These are phyloP conservation scores for Globisporangium nodosum DNA, from an alignment of 352 stramenopile genomes.

Conservation along the genomic window DNA sequence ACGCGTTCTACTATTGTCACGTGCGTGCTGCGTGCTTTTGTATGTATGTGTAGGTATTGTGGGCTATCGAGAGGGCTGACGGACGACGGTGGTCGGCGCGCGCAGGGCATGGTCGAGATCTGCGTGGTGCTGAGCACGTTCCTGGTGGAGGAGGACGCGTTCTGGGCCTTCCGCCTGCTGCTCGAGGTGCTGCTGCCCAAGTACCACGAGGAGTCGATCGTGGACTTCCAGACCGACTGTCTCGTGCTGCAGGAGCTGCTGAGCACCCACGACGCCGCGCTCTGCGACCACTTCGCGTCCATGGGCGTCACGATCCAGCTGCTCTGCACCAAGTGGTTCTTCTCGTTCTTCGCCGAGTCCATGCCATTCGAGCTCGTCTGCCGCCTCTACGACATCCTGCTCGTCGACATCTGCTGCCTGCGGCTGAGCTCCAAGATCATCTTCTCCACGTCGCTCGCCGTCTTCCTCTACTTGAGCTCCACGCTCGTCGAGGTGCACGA, in stretches of 20 bases:
- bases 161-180: conserved; percentile 70
- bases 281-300: conserved; percentile 51
- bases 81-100: no score
- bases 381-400: conserved; percentile 68
- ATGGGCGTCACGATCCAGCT: conserved; percentile 70
- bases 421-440: conserved; percentile 59
- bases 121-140: conserved; percentile 74
- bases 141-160: conserved; percentile 71
- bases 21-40: conserved; percentile 15
- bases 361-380: conserved; percentile 80
- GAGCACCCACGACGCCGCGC: conserved; percentile 32
- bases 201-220: conserved; percentile 75
- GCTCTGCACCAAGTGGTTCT: conserved; percentile 83
- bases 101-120: conserved; percentile 72
- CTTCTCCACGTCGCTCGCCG: conserved; percentile 63
- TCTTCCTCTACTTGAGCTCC: conserved; percentile 72
- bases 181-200: conserved; percentile 71
- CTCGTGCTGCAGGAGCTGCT: conserved; percentile 76
- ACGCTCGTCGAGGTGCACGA: conserved; percentile 68
- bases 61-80: not conserved
- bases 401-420: conserved; percentile 59
- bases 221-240: conserved; percentile 80
- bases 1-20: conserved; percentile 67
- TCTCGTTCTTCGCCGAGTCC: conserved; percentile 79
- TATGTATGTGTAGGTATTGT: not conserved